Evolutionary conservation across 2,329 filamentous ascomycete genomes (phyloP), one percentile per base, ranked within the genome.

Genomic region (Fusarium sp.): DNA sequence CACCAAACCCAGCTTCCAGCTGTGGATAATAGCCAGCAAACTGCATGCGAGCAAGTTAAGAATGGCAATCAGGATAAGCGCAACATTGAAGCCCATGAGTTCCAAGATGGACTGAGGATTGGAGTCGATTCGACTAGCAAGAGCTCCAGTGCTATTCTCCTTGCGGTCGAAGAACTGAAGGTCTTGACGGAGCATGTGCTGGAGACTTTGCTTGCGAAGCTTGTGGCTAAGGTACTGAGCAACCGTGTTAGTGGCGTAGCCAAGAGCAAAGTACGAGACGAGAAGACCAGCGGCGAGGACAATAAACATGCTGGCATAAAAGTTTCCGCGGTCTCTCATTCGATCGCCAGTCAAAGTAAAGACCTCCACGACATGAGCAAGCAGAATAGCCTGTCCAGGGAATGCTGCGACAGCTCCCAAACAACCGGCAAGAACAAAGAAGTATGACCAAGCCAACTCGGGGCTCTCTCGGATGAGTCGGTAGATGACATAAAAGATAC

Each of bases 251-350:
- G 78, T 77, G 3, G 73, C 45, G 57, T 71, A 79, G 3, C 81
- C 80, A 35, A 81, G 67, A 10, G 68, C 45, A 45, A 79, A 79
- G 67, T 87, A 87, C 11, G 79, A 76, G 1, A 84, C 46, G 1
- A 84, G 75, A n/a, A 79, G 77, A 4, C 78, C 83, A 5, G 78
- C 75, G 4, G 84, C 83, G 37, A 85, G 68, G 2, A 86, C 78
- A 44, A 85, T 81, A 63, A 87, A 87, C 84, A 88, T 87, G 51
- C 81, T 76, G 0, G 85, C 81, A 75, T 80, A 87, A 68, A 87
- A 87, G 70, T 88, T 80, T 10, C 84, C 85, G 1, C 72, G 71
- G 3, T 75, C 62, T 7, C 72, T 73, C 75, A 81, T 78, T 6
- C 64, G 73, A 2, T 76, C 67, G 3, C 76, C 75, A 7, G 71